phyloP scores from a whole-genome alignment of 768 basidiomycete genomes.

The Melanogaster broomeanus region DNA sequence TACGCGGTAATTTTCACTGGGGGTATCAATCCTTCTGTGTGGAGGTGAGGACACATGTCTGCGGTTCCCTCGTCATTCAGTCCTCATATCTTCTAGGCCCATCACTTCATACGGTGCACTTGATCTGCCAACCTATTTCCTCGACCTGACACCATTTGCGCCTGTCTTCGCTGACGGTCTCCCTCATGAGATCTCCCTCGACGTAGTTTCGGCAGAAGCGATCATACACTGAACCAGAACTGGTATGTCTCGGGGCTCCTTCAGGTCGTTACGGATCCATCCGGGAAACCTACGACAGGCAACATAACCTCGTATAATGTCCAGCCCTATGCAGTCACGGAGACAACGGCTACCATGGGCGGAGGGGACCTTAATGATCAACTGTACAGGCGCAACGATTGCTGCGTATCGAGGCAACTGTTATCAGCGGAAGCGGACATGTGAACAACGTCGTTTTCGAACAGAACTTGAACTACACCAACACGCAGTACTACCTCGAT shows the following conservation, averaged over 20 bases:
- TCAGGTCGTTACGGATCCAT: slow-evolving; percentile 69
- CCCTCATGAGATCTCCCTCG: slow-evolving; percentile 71
- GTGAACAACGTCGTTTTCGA: slow-evolving; percentile 55
- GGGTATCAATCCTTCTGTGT: slow-evolving; percentile 66
- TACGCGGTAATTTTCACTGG: slow-evolving; percentile 72
- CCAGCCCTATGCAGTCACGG: slow-evolving; percentile 55
- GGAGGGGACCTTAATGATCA: slow-evolving; percentile 56
- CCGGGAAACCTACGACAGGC: slow-evolving; percentile 65
- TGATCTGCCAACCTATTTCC: slow-evolving; percentile 74
- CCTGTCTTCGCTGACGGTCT: slow-evolving; percentile 66
- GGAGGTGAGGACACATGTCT: slow-evolving; percentile 50
- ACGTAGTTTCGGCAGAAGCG: slow-evolving; percentile 69
- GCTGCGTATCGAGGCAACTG: slow-evolving; percentile 60
- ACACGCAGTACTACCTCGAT: slow-evolving; percentile 61
- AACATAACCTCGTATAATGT: slow-evolving; percentile 60
- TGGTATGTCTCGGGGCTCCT: slow-evolving; percentile 76
- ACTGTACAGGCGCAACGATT: slow-evolving; percentile 59
- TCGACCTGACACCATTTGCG: slow-evolving; percentile 79
- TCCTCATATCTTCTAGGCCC: slow-evolving; percentile 42
- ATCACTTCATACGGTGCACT: slow-evolving; percentile 77
- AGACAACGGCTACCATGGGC: slow-evolving; percentile 44
- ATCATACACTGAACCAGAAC: slow-evolving; percentile 66
- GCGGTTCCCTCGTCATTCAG: background rate
- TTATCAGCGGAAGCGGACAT: slow-evolving; percentile 63
- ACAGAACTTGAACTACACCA: slow-evolving; percentile 63